These are phyloP conservation scores for Phytophthora cryptogea DNA, from an alignment of 352 stramenopile species.

Conservation along the genomic window DNA sequence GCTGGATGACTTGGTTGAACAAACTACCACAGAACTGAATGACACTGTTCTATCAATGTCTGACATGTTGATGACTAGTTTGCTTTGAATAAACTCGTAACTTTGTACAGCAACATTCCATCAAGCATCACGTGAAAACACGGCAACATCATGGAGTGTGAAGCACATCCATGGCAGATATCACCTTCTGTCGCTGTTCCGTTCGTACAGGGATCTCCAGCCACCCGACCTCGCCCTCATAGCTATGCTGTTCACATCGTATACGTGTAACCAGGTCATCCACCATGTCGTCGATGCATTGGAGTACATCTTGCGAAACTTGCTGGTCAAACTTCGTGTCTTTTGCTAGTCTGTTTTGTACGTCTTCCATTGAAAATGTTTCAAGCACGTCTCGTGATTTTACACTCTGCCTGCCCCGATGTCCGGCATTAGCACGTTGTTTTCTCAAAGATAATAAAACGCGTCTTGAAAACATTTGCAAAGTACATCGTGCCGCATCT, in stretches of 20 bases:
- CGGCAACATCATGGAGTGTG: conserved; percentile 7
- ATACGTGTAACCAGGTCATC: conserved; percentile 28
- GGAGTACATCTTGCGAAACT: conserved; percentile 32
- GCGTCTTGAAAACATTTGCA: conserved; percentile 46
- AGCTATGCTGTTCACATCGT: conserved; percentile 22
- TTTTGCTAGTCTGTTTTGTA: conserved; percentile 8
- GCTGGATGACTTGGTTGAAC: conserved; percentile 44
- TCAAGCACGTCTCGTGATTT: not conserved
- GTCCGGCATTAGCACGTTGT: not conserved
- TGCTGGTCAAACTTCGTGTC: conserved; percentile 34
- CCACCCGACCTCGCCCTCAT: conserved; percentile 27
- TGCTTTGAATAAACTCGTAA: conserved; percentile 21
- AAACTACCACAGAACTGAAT: conserved; percentile 44
- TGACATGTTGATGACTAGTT: conserved; percentile 39
- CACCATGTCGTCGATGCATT: conserved; percentile 38
- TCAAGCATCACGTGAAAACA: not conserved
- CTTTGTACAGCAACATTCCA: not conserved
- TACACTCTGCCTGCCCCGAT: not conserved
- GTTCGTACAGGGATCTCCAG: conserved; percentile 49
- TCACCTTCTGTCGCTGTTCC: conserved; percentile 38
- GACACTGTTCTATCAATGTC: conserved; percentile 43
- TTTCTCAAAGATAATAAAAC: conserved; percentile 15
- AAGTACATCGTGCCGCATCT: conserved; percentile 31
- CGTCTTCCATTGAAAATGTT: conserved; percentile 12
- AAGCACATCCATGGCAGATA: conserved; percentile 14